Conservation (phyloP, 2,329 filamentous ascomycete genomes). For the Penicillium hordei region DNA sequence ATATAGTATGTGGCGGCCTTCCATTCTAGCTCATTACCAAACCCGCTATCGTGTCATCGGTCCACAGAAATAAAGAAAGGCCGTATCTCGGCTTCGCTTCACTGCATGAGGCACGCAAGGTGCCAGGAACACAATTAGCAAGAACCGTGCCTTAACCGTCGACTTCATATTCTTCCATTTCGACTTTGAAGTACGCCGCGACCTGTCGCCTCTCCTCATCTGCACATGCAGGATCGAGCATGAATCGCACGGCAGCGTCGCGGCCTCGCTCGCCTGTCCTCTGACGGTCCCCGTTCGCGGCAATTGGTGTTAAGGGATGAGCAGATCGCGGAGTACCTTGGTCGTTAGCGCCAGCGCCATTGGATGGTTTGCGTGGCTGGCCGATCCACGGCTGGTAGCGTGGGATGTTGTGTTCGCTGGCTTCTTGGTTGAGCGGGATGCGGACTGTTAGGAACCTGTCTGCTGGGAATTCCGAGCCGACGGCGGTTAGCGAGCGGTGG, state of each 20-base stretch:
- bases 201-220: conserved; percentile 68
- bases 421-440: conserved; percentile 80
- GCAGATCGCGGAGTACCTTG: conserved; percentile 7
- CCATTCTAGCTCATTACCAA: neutral
- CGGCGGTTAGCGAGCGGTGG: conserved; percentile 69
- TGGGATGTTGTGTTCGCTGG: conserved; percentile 61
- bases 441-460: conserved; percentile 82
- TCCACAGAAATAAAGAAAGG: neutral
- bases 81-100: neutral
- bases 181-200: conserved; percentile 67
- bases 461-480: conserved; percentile 70
- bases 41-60: too few species aligned
- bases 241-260: conserved; percentile 82
- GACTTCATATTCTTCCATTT: conserved; percentile 66
- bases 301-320: conserved; percentile 48
- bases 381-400: conserved; percentile 61
- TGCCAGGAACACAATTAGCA: neutral
- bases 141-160: conserved; percentile 29
- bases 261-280: conserved; percentile 47
- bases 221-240: conserved; percentile 77
- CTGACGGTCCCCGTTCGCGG: conserved; percentile 47
- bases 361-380: conserved; percentile 25
- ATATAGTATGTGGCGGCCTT: neutral
- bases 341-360: conserved; percentile 18
- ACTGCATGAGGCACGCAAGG: neutral